phyloP scores from a whole-genome alignment of 225 moss, liverwort and hornwort species.

The Straminergon stramineum region DNA sequence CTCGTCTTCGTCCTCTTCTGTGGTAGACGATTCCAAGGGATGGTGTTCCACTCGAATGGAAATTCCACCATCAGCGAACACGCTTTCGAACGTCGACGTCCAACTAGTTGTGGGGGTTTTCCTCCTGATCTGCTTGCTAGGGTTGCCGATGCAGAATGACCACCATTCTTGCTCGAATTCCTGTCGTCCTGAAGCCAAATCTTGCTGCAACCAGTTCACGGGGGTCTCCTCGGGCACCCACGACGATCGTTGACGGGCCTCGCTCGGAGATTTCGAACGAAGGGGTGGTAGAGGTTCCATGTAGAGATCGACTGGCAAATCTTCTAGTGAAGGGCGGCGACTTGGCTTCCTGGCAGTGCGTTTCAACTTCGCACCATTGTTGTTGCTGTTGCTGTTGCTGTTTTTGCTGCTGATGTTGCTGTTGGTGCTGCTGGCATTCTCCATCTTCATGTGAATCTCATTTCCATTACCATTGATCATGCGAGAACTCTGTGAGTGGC shows the following conservation, averaged over 20 bases:
- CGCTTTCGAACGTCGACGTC: conserved; percentile 11
- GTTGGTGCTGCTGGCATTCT: not conserved
- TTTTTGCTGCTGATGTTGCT: not conserved
- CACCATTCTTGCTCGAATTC: conserved; percentile 10
- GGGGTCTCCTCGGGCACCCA: not conserved
- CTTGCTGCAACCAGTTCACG: not conserved
- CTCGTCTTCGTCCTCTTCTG: not conserved
- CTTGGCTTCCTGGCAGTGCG: not conserved
- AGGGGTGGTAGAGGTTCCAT: conserved; percentile 13
- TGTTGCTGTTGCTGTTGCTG: not conserved
- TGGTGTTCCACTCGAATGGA: conserved; percentile 1
- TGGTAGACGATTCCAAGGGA: not conserved
- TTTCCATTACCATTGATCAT: not conserved
- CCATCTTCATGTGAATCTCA: not conserved
- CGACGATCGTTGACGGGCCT: not conserved
- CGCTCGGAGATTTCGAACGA: not conserved
- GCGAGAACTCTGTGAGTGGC: not conserved
- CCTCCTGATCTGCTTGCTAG: not conserved
- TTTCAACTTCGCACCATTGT: not conserved
- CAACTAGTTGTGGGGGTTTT: not conserved
- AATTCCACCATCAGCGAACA: conserved; percentile 3
- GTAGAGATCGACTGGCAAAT: not conserved
- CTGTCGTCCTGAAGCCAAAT: not conserved
- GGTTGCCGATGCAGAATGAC: conserved; percentile 3
- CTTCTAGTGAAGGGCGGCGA: not conserved